Base-by-base conservation (phyloP, 2,329 filamentous ascomycete species). In the Cladosporium sp. region DNA sequence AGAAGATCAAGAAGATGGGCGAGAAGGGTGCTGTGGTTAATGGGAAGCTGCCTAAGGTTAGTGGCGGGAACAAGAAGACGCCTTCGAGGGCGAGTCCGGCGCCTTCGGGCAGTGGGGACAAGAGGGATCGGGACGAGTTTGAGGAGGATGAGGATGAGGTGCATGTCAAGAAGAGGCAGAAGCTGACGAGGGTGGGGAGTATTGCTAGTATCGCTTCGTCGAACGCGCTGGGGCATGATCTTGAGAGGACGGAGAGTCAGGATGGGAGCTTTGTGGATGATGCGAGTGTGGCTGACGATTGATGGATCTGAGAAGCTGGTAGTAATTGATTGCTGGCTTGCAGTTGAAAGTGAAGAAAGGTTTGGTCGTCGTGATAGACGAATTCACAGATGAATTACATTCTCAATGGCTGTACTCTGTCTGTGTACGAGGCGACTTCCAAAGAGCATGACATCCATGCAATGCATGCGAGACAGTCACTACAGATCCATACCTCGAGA, bases 1-100 rank as follows among this genome's bases (percentile, higher is more conserved):
- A 79, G 43, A 79, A 81, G 61, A 76, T 80, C 66, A 79, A 79
- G 64, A 83, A 74, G 70, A 79, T 80, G 62, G 79, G 75, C 58
- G 76, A 77, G 36, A 77, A 75, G 65, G 70, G 67, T 10, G 53
- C 30, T 7, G 63, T 57, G 14, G 65, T 67, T 7, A 74, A 73
- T 58, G 73, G 72, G 39, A 79, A 80, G 53, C 18, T 71, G n/a
- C 67, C 69, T 0, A 75, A 74, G 58, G 68, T 65, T 32, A 64
- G 68, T 23, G 67, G 70, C 28, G 70, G 68, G 34, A 73, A 75
- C 59, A 49, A 66, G 63, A 63, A 63, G 60, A 63, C 60, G 32
- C 60, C 63, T 46, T 54, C 21, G 58, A 67, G 67, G 57, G 49
- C 66, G 32, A 69, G 67, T 56, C 70, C 70, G 36, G 69, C 67